phyloP scores from a whole-genome alignment of 768 basidiomycete genomes.

The Pleurotus sapidus region DNA sequence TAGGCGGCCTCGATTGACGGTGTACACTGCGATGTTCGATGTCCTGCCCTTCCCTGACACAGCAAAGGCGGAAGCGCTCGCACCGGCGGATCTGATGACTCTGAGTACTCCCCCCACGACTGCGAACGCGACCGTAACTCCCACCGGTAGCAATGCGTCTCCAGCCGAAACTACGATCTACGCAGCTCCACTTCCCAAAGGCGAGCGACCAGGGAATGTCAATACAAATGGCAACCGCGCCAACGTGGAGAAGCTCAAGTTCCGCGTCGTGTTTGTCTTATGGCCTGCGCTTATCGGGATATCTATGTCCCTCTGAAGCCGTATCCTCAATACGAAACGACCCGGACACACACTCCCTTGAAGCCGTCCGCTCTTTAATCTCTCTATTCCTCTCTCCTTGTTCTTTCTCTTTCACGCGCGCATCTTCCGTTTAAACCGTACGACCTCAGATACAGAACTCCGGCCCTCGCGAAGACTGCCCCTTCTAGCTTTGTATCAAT shows the following conservation, averaged over 20 bases:
- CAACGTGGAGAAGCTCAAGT: constrained; percentile 36
- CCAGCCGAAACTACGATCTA: constrained; percentile 13
- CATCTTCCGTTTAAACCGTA: not conserved
- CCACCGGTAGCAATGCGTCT: not conserved
- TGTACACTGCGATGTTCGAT: constrained; percentile 53
- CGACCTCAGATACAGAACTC: not conserved
- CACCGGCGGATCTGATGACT: not conserved
- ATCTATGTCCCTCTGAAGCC: constrained; percentile 44
- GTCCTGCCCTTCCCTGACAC: not conserved
- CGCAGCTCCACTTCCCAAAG: constrained; percentile 9
- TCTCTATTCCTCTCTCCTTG: too few species aligned
- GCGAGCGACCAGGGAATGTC: constrained; percentile 6
- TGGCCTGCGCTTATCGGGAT: constrained; percentile 59
- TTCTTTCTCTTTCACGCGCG: not conserved
- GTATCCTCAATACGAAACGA: too few species aligned
- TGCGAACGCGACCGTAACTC: constrained; percentile 4
- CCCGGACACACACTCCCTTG: too few species aligned
- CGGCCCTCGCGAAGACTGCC: too few species aligned
- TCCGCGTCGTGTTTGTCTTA: constrained; percentile 46
- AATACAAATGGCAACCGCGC: constrained; percentile 5
- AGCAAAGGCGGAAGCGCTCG: not conserved
- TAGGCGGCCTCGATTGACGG: constrained; percentile 21
- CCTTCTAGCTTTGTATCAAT: too few species aligned
- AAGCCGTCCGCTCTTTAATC: too few species aligned
- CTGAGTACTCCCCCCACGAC: not conserved